Percentiles rank a stretch among this genome's conserved stretches.
These are phyloP conservation scores for Verticillium dahliae DNA, from an alignment of 2,329 filamentous ascomycete genomes.

Conservation along the genomic window DNA sequence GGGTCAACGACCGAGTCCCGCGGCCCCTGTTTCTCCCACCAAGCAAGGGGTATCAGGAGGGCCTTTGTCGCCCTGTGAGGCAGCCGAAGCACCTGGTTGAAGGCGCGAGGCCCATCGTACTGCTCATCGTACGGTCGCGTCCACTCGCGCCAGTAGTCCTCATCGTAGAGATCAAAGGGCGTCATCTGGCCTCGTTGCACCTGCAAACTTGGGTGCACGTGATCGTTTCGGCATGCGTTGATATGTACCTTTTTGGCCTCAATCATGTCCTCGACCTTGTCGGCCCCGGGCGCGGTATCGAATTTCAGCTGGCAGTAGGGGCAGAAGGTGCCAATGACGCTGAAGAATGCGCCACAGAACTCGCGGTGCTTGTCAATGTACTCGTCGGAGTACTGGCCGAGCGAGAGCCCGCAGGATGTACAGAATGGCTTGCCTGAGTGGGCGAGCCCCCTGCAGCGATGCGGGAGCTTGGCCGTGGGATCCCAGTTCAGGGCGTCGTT, in stretches of 20 bases:
- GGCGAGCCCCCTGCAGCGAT: constrained; percentile 8
- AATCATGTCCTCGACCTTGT: not conserved
- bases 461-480: constrained; percentile 7
- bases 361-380: constrained; percentile 8
- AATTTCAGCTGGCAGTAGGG: constrained; percentile 12
- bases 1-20: constrained; percentile 3
- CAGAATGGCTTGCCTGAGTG: constrained; percentile 10
- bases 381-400: constrained; percentile 1
- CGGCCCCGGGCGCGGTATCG: not conserved
- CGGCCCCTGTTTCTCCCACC: constrained; percentile 8
- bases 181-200: not conserved
- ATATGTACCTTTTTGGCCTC: constrained; percentile 5
- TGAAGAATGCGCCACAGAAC: constrained; percentile 12
- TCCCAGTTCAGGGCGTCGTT: constrained; percentile 4
- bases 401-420: constrained; percentile 9
- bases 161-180: constrained; percentile 10
- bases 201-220: not conserved
- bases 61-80: not conserved
- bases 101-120: constrained; percentile 3
- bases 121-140: constrained; percentile 5
- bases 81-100: not conserved
- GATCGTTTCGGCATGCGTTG: not conserved
- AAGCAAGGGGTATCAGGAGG: constrained; percentile 4
- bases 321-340: constrained; percentile 12
- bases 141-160: constrained; percentile 3